Evolutionary conservation across 208 protist genomes (phyloP).

Genomic region (Herpetomonas samuelpessoai): DNA sequence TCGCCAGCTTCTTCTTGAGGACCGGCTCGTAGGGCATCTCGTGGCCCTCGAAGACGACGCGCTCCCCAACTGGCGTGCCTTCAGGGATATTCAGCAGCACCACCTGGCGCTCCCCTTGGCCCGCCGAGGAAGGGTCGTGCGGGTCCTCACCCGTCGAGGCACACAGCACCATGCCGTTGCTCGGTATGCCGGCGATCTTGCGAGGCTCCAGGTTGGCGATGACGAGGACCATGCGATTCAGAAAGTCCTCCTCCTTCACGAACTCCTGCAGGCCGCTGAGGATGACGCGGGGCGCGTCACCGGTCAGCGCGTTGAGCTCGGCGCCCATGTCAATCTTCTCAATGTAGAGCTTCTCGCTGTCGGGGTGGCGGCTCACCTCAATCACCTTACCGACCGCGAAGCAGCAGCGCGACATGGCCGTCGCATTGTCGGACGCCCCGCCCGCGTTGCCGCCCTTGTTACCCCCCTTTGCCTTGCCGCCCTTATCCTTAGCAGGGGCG

Average conservation of each 20-base stretch:
- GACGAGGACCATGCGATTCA: conserved; percentile 82
- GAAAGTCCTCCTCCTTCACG: conserved; percentile 78
- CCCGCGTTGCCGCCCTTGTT: conserved; percentile 15
- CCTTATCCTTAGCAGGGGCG: conserved; percentile 4
- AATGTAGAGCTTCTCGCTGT: conserved; percentile 90
- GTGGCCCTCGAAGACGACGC: conserved; percentile 85
- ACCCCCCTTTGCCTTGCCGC: conserved; percentile 11
- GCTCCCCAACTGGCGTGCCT: conserved; percentile 83
- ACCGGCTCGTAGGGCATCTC: conserved; percentile 73
- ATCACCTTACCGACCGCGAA: conserved; percentile 89
- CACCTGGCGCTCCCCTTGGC: conserved; percentile 47
- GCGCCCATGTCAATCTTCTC: conserved; percentile 94
- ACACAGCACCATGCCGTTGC: conserved; percentile 93
- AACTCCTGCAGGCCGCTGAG: conserved; percentile 90
- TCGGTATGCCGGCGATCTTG: conserved; percentile 90
- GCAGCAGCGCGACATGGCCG: conserved; percentile 79
- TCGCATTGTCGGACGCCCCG: conserved; percentile 21
- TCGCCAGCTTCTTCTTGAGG: conserved; percentile 91
- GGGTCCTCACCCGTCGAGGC: conserved; percentile 60
- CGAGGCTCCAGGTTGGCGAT: conserved; percentile 93
- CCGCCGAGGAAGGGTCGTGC: conserved; percentile 34
- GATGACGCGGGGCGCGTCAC: conserved; percentile 82
- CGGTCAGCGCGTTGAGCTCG: conserved; percentile 55
- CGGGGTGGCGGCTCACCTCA: conserved; percentile 82
- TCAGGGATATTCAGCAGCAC: conserved; percentile 86